phyloP scores from a whole-genome alignment of 139 green algal species.

The Klebsormidium nitens region DNA sequence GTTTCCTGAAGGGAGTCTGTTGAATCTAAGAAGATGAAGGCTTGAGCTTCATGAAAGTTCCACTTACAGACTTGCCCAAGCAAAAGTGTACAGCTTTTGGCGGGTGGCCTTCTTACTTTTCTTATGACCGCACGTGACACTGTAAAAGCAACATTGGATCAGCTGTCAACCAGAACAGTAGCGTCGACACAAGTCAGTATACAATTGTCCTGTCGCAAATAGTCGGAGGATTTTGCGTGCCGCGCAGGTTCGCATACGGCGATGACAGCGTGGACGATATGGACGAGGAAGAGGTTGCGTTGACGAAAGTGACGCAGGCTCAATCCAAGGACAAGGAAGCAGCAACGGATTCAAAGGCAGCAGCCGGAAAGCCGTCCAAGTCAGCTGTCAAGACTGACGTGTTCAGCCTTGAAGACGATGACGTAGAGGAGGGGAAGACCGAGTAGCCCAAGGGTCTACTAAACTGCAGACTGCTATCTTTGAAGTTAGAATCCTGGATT shows the following conservation, averaged over 20 bases:
- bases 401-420: slow-evolving; percentile 20
- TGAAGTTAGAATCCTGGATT: too few species aligned
- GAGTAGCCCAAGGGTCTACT: too few species aligned
- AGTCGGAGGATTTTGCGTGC: neutral
- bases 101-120: neutral
- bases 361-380: neutral
- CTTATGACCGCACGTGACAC: too few species aligned
- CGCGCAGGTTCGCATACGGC: slow-evolving; percentile 11
- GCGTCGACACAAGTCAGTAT: too few species aligned
- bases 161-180: too few species aligned
- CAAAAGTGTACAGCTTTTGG: neutral
- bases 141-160: too few species aligned
- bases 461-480: too few species aligned
- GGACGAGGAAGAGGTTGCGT: neutral
- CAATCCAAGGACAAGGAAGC: neutral
- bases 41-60: too few species aligned
- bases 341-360: neutral
- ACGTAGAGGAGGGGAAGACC: neutral
- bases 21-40: too few species aligned
- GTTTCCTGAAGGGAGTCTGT: too few species aligned
- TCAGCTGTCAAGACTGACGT: neutral
- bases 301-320: neutral
- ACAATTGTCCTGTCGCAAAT: neutral
- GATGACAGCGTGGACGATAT: slow-evolving; percentile 4
- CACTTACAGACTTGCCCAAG: neutral